Base-by-base conservation (phyloP, 495 filamentous ascomycete genomes). In the Penicillium paradoxum region DNA sequence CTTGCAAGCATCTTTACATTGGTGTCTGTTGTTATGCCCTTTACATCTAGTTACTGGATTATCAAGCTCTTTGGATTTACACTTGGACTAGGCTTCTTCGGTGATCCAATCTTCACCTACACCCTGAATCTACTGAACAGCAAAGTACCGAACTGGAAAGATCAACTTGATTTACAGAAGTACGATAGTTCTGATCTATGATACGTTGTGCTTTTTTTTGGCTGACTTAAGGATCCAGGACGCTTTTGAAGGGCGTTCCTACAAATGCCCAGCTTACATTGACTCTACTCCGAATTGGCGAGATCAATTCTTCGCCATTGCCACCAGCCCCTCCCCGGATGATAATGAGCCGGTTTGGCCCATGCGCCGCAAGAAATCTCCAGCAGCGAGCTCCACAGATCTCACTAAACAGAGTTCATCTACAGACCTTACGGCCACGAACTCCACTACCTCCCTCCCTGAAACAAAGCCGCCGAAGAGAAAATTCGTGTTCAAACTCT, bases 191-290 rank as follows among this genome's bases (percentile, higher is more conserved):
- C 22, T 9, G 8, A 33, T 67, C 22, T 59, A n/a, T n/a, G n/a
- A n/a, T n/a, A 18, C 14, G 30, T 22, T n/a, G 32, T 21, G 32
- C 2, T 19, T 22, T 43, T 17, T 21, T 3, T 24, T 52, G 17
- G 13, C 47, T 56, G 18, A 58, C 40, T 13, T 29, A 19, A n/a
- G n/a, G 3, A 18, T 13, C 4, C 44, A 90, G 85, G 60, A 88
- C 85, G 4, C 57, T 95, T 3, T 82, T 96, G 45, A 85, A 87
- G 60, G 88, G 87, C n/a, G 82, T 91, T 33, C 90, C 90, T 0
- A 95, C 90, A 3, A 93, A 95, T 62, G 89, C 89, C 15, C 90
- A 95, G 57, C 76, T 96, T 13, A 88, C 90, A 0, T 67, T 96
- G 40, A 95, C 90, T 4, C 79, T 95, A 11, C 85, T 96, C 22